Base-by-base conservation (phyloP, 2,329 filamentous ascomycete genomes). In the Bipolaris oryzae region DNA sequence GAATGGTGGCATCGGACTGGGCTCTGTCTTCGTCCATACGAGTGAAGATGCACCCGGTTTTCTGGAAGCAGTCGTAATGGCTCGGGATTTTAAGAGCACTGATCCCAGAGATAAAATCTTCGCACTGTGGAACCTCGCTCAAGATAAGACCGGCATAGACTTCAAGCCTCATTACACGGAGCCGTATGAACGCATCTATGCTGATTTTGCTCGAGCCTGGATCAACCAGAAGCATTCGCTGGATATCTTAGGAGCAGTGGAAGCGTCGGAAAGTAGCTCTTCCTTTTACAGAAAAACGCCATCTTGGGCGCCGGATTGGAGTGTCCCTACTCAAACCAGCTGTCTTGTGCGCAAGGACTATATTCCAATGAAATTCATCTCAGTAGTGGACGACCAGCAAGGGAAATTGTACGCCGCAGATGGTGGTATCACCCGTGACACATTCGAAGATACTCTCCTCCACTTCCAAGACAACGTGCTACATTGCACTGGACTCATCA, bases 91-190 rank as follows among this genome's bases (percentile, higher is more conserved):
- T 20, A 31, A 46, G 28, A 34, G 43, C 11, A 46, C 43, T 15
- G 43, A 46, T 23, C 44, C 31, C 10, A 46, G 28, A 18, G 44
- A 46, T n/a, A 46, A 46, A 18, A 46, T 46, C 18, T 46, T 46
- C 11, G 28, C 44, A 10, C 16, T 46, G 5, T 46, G 44, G 44
- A 46, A 46, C n/a, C 16, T 46, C 13, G 44, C 44, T 11, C 28
- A 16, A 4, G 44, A 46, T 13, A 46, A 35, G 11, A 13, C 10
- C 18, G 11, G 28, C 18, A 23, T 35, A 16, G 44, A 46, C 2
- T 46, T 34, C 18, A 35, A 35, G 18, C 44, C 44, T 6, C 28
- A 35, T n/a, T 46, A 46, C 18, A 35, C 5, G 3, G 23, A 18
- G 9, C 31, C 18, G 13, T 46, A 35, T 9, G 28, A 46, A 23